Conservation (phyloP, 208 protist species). For the Leishmania turanica region DNA sequence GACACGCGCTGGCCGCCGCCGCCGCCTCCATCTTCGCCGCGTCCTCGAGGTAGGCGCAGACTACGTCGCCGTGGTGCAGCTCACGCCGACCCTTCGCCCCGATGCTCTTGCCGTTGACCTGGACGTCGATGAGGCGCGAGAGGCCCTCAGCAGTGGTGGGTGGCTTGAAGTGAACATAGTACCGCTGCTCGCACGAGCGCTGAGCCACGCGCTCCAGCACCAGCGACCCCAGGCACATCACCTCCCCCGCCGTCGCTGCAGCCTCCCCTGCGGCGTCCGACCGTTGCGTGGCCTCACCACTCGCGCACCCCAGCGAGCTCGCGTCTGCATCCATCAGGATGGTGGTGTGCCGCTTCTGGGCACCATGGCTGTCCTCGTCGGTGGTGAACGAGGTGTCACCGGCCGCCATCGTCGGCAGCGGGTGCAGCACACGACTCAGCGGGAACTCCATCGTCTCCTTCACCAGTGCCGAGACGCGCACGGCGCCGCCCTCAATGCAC, state of each 20-base stretch:
- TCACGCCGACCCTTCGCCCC: conserved; percentile 40
- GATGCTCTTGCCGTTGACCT: conserved; percentile 64
- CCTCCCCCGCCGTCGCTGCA: not conserved
- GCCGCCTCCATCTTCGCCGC: conserved; percentile 4
- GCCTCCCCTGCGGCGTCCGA: not conserved
- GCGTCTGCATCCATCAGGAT: conserved; percentile 1
- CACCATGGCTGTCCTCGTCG: not conserved
- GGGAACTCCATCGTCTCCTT: conserved; percentile 38
- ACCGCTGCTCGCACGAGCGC: conserved; percentile 58
- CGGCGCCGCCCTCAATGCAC: conserved; percentile 55
- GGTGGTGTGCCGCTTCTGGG: not conserved
- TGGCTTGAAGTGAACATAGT: conserved; percentile 56
- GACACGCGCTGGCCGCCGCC: not conserved
- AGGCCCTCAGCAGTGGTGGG: conserved; percentile 23
- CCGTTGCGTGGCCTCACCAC: not conserved
- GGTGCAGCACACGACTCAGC: conserved; percentile 25
- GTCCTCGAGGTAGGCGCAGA: conserved; percentile 59
- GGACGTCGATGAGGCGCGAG: conserved; percentile 42
- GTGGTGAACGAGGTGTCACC: not conserved
- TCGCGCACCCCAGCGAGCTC: not conserved
- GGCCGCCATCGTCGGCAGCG: not conserved
- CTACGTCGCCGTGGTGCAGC: conserved; percentile 69
- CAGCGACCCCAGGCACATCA: conserved; percentile 36
- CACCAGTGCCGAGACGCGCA: conserved; percentile 54
- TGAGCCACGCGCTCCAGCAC: conserved; percentile 63